Base-by-base conservation (phyloP, 2,329 filamentous ascomycete genomes). In the Dactylellina leptospora region DNA sequence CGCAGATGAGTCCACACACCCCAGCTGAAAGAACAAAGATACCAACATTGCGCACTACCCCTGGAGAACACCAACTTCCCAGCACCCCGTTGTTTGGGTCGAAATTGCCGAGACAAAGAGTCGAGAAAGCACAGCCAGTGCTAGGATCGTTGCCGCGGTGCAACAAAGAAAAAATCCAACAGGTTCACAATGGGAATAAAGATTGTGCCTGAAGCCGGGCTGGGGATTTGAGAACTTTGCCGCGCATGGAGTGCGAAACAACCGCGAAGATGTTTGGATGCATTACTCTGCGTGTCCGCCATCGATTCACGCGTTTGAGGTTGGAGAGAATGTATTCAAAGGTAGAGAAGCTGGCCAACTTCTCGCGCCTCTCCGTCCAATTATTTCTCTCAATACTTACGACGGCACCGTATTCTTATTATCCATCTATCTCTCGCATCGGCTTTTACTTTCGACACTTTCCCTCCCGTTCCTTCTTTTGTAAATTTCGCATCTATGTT, bases 101-200 rank as follows among this genome's bases (percentile, higher is more conserved):
- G 6, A 5, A 3, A 22, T n/a, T 48, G n/a, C 40, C 44, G 27
- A 61, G 56, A 50, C 40, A 40, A 50, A 48, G 48, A 53, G 20
- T 20, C 25, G n/a, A 6, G 16, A 8, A 1, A n/a, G n/a, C n/a
- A n/a, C n/a, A n/a, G n/a, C n/a, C n/a, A 13, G 30, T 11, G 38
- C 30, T 1, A 30, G 25, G 9, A 36, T 22, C 4, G 54, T 61
- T 61, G 25, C 47, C 11, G 55, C 40, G 56, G 56, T 47, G 44
- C 64, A 71, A 71, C 64, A 71, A 71, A 71, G 64, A 61, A 53
- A n/a, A n/a, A 58, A 51, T 66, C 30, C 62, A 66, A 66, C 62
- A 66, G 23, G 50, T 30, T 10, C 42, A 6, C 23, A n/a, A n/a
- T n/a, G n/a, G n/a, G n/a, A 30, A 25, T 40, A 56, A 38, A 55